Evolutionary conservation across 1,284 basidiomycete species (phyloP), one percentile per base, ranked within the genome.

Genomic region (Heliocybe sulcata): DNA sequence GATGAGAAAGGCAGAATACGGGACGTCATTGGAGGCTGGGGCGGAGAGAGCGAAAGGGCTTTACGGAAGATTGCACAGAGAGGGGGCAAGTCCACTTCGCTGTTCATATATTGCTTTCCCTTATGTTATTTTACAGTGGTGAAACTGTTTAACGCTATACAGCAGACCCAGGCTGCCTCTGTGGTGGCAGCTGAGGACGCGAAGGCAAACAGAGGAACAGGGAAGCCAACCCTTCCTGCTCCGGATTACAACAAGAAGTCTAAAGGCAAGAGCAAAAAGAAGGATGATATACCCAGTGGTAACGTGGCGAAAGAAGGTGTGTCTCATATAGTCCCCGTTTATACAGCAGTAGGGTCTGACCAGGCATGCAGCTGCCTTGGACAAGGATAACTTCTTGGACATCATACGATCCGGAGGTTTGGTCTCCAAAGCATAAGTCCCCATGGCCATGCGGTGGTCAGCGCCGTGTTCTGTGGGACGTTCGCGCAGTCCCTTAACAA

Each of bases 21-120:
- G 50, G 89, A 91, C 67, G 81, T 88, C 3, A 92, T 92, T 61
- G 89, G 84, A 49, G 89, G 87, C 20, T 92, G 90, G 89, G 89
- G 89, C 33, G 86, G 79, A 9, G 89, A 91, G 67, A 76, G 81
- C 59, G 90, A 92, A 65, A 72, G 90, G 54, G 81, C 81, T 2
- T 67, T 92, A 57, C 72, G 89, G 58, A 92, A 92, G 67, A 83
- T 92, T 54, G 90, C 90, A 11, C 90, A 92, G 63, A 77, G 89
- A 67, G 89, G 89, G 69, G 89, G 89, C 90, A 67, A 52, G 80
- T 65, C 25, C 6, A 8, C n/a, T 4, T 4, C 4, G 4, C 27
- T 45, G 22, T 47, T 45, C n/a, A 14, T 35, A 22, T 47, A 45
- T 12, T 51, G 27, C 33, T 31, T 23, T 0, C 16, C 19, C 6